phyloP scores from a whole-genome alignment of 768 basidiomycete genomes.

The Lentinula detonsa region DNA sequence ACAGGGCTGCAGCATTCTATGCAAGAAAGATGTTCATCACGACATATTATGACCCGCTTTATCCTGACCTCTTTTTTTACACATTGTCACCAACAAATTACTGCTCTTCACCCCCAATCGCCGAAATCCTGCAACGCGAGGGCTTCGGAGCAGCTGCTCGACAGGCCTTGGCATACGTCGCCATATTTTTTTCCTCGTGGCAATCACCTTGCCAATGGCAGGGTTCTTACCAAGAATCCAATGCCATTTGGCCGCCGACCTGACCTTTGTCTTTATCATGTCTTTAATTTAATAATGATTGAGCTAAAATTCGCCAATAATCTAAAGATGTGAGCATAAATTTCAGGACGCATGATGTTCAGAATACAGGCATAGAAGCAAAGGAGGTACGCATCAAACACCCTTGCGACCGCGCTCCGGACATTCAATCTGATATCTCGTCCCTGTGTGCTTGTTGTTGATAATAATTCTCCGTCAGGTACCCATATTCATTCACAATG shows the following conservation, averaged over 20 bases:
- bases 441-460: background rate
- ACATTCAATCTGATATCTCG: background rate
- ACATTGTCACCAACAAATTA: conserved; percentile 32
- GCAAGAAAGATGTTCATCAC: conserved; percentile 60
- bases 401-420: background rate
- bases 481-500: background rate
- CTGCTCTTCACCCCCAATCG: conserved; percentile 29
- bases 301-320: no score
- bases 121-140: conserved; percentile 30
- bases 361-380: no score
- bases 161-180: conserved; percentile 33
- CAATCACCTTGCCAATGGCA: conserved; percentile 37
- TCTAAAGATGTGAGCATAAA: no score
- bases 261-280: conserved; percentile 14
- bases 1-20: conserved; percentile 39
- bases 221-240: conserved; percentile 28
- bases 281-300: conserved; percentile 4
- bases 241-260: conserved; percentile 33
- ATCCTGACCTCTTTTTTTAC: conserved; percentile 63
- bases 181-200: conserved; percentile 25
- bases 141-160: conserved; percentile 31
- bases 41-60: conserved; percentile 74
- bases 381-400: background rate
- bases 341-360: no score
- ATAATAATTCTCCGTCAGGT: background rate